phyloP scores from a whole-genome alignment of 169 alveolate genomes.

The Theileria annulata region DNA sequence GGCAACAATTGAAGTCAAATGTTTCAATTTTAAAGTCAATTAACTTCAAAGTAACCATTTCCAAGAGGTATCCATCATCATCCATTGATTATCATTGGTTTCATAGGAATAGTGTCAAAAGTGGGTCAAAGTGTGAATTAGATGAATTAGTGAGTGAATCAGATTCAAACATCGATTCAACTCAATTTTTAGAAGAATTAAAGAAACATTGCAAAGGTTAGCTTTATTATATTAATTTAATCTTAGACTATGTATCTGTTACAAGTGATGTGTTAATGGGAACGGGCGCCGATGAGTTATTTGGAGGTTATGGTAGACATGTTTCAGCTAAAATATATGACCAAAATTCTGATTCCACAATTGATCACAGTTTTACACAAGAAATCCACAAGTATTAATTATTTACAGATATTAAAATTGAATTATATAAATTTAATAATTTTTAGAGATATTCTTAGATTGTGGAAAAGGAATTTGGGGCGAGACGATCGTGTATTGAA shows the following conservation, averaged over 20 bases:
- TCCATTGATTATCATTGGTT: too few relatives aligned
- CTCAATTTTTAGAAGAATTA: neutral
- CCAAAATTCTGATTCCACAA: neutral
- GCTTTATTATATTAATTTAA: neutral
- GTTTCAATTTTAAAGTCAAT: conserved; percentile 33
- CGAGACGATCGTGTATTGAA: conserved; percentile 73
- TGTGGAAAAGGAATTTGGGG: conserved; percentile 74
- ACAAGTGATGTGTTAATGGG: conserved; percentile 66
- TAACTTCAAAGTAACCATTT: conserved; percentile 39
- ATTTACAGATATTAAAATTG: neutral
- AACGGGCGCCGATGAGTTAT: conserved; percentile 77
- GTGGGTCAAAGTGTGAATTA: neutral
- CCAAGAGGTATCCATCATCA: conserved; percentile 8
- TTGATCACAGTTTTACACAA: neutral
- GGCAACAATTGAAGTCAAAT: conserved; percentile 59
- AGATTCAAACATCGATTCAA: neutral
- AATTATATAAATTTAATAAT: neutral
- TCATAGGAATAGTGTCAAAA: neutral
- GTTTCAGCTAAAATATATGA: conserved; percentile 18
- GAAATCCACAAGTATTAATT: conserved; percentile 41
- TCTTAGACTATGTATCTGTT: neutral
- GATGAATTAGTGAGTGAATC: neutral
- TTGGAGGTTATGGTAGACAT: conserved; percentile 79
- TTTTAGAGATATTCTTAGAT: conserved; percentile 65
- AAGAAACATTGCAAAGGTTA: neutral